Evolutionary conservation across 306 rosid species (phyloP).

Genomic region (Lathyrus aphaca): DNA sequence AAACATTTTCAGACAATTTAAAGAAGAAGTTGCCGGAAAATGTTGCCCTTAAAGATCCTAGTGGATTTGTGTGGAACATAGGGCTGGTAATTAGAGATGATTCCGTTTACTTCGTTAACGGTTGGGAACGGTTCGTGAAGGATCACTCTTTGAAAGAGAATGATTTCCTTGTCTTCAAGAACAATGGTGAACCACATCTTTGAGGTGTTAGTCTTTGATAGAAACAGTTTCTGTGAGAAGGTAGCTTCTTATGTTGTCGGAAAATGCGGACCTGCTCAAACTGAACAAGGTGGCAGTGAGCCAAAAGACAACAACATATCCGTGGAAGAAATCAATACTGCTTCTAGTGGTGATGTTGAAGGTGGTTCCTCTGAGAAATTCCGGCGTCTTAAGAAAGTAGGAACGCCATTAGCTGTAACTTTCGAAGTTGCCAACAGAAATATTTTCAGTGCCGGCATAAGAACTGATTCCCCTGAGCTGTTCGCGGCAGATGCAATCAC

Average conservation of each 20-base stretch:
- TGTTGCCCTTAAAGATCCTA: constrained; percentile 64
- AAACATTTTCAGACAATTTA: constrained; percentile 51
- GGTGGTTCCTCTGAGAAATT: constrained; percentile 41
- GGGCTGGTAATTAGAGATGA: constrained; percentile 50
- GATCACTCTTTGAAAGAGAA: constrained; percentile 61
- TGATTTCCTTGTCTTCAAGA: constrained; percentile 70
- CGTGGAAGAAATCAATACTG: constrained; percentile 41
- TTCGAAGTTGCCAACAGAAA: constrained; percentile 30
- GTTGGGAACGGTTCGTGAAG: constrained; percentile 66
- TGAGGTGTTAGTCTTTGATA: constrained; percentile 65
- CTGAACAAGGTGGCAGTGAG: constrained; percentile 37
- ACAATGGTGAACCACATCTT: constrained; percentile 60
- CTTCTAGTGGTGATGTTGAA: constrained; percentile 40
- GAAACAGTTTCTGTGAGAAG: constrained; percentile 64
- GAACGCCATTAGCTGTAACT: constrained; percentile 37
- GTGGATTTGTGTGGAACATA: constrained; percentile 63
- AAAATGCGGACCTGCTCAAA: constrained; percentile 41
- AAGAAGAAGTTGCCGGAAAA: constrained; percentile 59
- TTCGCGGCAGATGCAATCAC: too few relatives aligned
- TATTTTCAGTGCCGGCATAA: background rate
- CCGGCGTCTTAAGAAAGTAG: background rate
- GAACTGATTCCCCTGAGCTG: too few relatives aligned
- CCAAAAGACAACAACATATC: constrained; percentile 30
- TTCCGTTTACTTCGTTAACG: constrained; percentile 46
- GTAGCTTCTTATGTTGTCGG: constrained; percentile 59